Evolutionary conservation across 2,329 filamentous ascomycete genomes (phyloP), one percentile per base, ranked within the genome.

Genomic region (Niveomyces coronatus): DNA sequence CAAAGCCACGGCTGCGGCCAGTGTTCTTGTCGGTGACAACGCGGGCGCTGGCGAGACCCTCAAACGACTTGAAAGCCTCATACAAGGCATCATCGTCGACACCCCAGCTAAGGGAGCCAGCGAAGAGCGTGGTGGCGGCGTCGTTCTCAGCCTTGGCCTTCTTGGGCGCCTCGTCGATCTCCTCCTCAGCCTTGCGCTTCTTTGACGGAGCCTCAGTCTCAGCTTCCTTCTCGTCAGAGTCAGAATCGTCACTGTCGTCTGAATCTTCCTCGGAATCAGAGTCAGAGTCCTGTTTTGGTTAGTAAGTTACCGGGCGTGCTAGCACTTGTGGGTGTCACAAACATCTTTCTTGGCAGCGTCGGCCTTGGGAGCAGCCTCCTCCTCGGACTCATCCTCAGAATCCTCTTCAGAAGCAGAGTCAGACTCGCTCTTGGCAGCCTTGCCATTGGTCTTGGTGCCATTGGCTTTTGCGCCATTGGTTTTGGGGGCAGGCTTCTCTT

Each of bases 41-140:
- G 51, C 85, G 82, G 47, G 79, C 82, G 52, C 76, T 74, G 48
- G 68, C 65, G 40, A 93, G 70, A 54, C 82, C 82, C 46, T 80
- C 81, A 53, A 81, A 89, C 45, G 74, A 65, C 67, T 87, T 76
- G 67, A 95, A 94, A 59, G 89, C 82, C 52, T 81, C 74, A 49
- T 74, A 71, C 47, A 95, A 78, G 65, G 76, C 76, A 47, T 87
- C 78, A 61, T 94, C 88, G 51, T 93, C 85, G 37, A 94, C 70
- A 56, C 80, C 85, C 87, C 87, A 95, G 63, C 84, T 86, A 47
- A 95, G 71, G 69, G 86, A 89, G 50, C 88, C 88, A 48, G 87
- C 78, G 62, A 94, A 95, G 38, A 95, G 78, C 53, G 87, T 94
- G 26, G 54, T 52, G 24, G 58, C 45, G 27, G 44, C 59, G 20